Base-by-base conservation (phyloP, 176 grass and related monocot genomes). In the Elaeis guineensis region DNA sequence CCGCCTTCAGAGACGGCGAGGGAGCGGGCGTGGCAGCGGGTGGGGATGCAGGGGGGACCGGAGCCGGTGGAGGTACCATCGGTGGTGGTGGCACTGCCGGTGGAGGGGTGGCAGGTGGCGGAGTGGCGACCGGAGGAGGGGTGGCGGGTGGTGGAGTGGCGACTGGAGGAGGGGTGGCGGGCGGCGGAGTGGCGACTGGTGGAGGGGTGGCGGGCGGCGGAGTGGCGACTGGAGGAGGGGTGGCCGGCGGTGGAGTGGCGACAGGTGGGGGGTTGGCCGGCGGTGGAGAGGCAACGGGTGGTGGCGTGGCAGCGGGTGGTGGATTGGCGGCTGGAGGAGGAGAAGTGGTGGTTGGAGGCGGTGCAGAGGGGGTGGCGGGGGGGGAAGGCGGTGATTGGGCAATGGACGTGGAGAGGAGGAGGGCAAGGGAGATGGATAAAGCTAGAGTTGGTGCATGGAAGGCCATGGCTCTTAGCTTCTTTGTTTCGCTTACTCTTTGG, bases 1-100 rank as follows among this genome's bases (percentile, higher is more conserved):
- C 35, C 35, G 35, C 35, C 35, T 44, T 44, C 35, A 12, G 35
- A 35, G 32, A 35, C 14, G 74, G 59, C 56, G 55, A 1, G 5
- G 59, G 35, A 14, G 35, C 35, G 0, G 35, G 35, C 35, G 28
- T 30, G 28, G 28, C 28, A 30, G 69, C 5, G 80, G 28, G 80
- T 1, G 81, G 60, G 51, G 81, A 76, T 0, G 75, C 30, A 16
- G 84, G 84, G 21, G 84, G 26, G 3, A 70, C 53, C 17, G 69
- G 83, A 73, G 17, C 77, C 57, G 26, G 19, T 4, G 82, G 77
- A 12, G 67, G 77, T n/a, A n/a, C n/a, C n/a, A n/a, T n/a, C n/a
- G n/a, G n/a, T n/a, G n/a, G n/a, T n/a, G n/a, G 35, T 44, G 9
- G 35, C n/a, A n/a, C 35, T 9, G 14, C 35, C 0, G 35, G 11